Evolutionary conservation across 306 rosid species (phyloP).

Genomic region (Pyrus betulifolia): DNA sequence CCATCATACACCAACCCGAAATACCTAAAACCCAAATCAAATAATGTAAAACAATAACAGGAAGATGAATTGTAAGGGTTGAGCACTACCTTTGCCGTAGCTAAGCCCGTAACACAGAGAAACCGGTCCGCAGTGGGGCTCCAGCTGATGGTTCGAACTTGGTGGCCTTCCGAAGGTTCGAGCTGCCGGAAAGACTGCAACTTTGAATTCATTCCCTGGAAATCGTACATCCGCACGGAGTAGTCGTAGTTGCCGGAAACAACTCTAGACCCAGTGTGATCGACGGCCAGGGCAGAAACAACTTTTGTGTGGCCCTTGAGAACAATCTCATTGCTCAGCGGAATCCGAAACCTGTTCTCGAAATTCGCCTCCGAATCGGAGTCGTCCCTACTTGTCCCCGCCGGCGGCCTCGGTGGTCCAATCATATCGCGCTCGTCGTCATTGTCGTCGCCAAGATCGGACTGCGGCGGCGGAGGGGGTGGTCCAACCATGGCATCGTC

Average conservation of each 20-base stretch:
- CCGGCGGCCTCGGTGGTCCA: constrained; percentile 64
- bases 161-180: constrained; percentile 96
- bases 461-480: constrained; percentile 40
- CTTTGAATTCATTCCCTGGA: constrained; percentile 92
- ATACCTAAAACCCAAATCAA: background rate
- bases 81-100: constrained; percentile 73
- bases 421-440: constrained; percentile 36
- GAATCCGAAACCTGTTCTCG: constrained; percentile 56
- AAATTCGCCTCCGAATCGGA: constrained; percentile 28
- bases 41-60: background rate
- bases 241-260: constrained; percentile 94
- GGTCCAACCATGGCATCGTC: constrained; percentile 47
- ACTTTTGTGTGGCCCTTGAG: constrained; percentile 95
- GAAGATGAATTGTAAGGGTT: background rate
- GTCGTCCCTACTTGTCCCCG: constrained; percentile 17
- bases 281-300: constrained; percentile 85
- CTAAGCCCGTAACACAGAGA: constrained; percentile 90
- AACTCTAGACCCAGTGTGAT: constrained; percentile 90
- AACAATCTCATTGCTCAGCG: constrained; percentile 83
- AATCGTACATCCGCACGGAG: constrained; percentile 77
- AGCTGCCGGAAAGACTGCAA: constrained; percentile 81
- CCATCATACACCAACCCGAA: background rate
- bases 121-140: constrained; percentile 88
- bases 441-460: background rate
- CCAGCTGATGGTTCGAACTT: constrained; percentile 89